Base-by-base conservation (phyloP, 1,139 yeast genomes). In the Nakaseomyces bracarensis region DNA sequence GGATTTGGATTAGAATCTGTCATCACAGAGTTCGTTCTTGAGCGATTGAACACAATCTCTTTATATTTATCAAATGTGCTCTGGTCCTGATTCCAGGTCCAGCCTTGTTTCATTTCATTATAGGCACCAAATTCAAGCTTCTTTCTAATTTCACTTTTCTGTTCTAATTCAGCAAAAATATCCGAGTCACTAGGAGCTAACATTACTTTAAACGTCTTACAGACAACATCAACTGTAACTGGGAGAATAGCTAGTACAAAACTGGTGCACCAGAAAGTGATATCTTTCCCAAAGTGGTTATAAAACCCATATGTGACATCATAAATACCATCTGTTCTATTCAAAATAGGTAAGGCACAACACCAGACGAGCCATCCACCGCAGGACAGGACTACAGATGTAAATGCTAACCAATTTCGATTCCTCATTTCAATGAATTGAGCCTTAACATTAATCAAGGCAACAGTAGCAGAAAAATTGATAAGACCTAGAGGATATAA, bases 301-400 rank as follows among this genome's bases (percentile, higher is more conserved):
- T 73, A 65, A 39, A 91, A 68, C 0, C 91, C 94, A 49, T 75
- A 71, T 10, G 72, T 69, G 3, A 85, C 96, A 59, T 75, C 83
- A 60, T 78, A 91, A 15, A 84, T 83, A 1, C 76, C 74, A 46
- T 72, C 74, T 18, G 71, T 64, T 39, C 77, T 66, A 59, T 85
- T 82, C 16, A 89, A 65, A 6, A 71, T 72, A 60, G 91, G 84
- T 45, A 91, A 73, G 36, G 87, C 63, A 46, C 83, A 71, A 60
- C 85, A 79, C 96, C 96, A 91, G 4, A 79, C 50, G n/a, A 82
- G 69, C 79, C 93, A 93, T 0, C 97, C 98, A 14, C 82, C 78
- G 40, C 79, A 78, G 0, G 96, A 85, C n/a, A 87, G 71, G 13
- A 75, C 58, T 47, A 79, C 72, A 2, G 91, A 78, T 0, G 79